Evolutionary conservation across 1,284 basidiomycete genomes (phyloP).

Genomic region (Entoloma clypeatum): DNA sequence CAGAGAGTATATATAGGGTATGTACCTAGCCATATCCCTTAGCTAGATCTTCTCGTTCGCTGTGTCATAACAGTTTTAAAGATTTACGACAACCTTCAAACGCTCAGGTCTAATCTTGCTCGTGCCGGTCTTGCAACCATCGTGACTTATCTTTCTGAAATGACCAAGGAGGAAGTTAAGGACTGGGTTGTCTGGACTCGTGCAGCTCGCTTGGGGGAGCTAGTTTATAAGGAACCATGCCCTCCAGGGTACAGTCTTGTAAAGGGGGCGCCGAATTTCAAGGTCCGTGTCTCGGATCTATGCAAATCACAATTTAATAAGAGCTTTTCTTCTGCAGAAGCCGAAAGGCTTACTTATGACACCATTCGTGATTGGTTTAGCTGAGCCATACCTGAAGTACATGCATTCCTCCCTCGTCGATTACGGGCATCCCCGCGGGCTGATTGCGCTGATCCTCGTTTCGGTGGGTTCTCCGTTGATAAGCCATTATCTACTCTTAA

Average conservation of each 20-base stretch:
- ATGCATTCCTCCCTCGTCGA: neutral
- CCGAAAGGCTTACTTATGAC: conserved; percentile 1
- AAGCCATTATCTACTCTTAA: neutral
- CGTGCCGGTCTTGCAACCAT: neutral
- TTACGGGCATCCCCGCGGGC: neutral
- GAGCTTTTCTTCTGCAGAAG: neutral
- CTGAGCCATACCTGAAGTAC: neutral
- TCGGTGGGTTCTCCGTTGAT: neutral
- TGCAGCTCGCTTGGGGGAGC: neutral
- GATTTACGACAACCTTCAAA: conserved; percentile 1
- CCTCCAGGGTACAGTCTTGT: too few species aligned
- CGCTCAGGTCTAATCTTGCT: conserved; percentile 1
- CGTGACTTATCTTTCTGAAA: conserved; percentile 1
- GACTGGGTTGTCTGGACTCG: neutral
- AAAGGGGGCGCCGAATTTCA: neutral
- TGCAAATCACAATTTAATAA: too few species aligned
- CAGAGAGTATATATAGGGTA: too few species aligned
- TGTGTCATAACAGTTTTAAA: neutral
- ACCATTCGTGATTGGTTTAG: neutral
- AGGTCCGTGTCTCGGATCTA: neutral
- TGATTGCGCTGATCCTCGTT: conserved; percentile 1
- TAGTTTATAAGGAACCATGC: neutral
- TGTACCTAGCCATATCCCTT: too few species aligned
- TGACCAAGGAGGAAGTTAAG: neutral
- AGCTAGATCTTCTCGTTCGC: too few species aligned